Evolutionary conservation across 2,329 filamentous ascomycete genomes (phyloP).

Genomic region (Aspergillus amoenus): DNA sequence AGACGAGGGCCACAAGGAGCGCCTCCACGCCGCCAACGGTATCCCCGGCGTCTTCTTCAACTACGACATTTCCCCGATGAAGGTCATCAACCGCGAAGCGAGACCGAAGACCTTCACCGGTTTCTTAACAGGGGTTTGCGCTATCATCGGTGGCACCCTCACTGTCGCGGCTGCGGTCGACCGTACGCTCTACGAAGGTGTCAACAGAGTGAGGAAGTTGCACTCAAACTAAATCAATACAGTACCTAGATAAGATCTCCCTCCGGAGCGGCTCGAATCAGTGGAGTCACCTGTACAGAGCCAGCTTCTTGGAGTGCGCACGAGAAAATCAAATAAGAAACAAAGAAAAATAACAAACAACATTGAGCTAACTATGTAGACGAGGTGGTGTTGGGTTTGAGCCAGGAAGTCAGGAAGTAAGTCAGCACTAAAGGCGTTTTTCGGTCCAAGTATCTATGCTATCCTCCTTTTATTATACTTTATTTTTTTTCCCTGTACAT

Average conservation of each 20-base stretch:
- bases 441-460: background rate
- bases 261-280: background rate
- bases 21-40: constrained; percentile 82
- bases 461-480: background rate
- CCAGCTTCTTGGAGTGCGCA: background rate
- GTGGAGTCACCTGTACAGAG: constrained; percentile 1
- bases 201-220: constrained; percentile 81
- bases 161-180: constrained; percentile 95
- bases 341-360: background rate
- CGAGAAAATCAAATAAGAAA: background rate
- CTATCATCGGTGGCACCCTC: constrained; percentile 88
- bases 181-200: constrained; percentile 85
- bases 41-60: constrained; percentile 99
- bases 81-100: constrained; percentile 95
- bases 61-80: constrained; percentile 99
- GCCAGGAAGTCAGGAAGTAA: background rate
- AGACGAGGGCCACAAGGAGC: constrained; percentile 86
- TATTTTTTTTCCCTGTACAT: background rate
- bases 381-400: background rate
- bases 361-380: background rate
- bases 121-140: constrained; percentile 91
- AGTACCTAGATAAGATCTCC: background rate
- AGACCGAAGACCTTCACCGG: constrained; percentile 84
- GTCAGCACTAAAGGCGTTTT: background rate
- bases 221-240: constrained; percentile 55